phyloP scores from a whole-genome alignment of 345 rosid species.

The Lumnitzera racemosa region DNA sequence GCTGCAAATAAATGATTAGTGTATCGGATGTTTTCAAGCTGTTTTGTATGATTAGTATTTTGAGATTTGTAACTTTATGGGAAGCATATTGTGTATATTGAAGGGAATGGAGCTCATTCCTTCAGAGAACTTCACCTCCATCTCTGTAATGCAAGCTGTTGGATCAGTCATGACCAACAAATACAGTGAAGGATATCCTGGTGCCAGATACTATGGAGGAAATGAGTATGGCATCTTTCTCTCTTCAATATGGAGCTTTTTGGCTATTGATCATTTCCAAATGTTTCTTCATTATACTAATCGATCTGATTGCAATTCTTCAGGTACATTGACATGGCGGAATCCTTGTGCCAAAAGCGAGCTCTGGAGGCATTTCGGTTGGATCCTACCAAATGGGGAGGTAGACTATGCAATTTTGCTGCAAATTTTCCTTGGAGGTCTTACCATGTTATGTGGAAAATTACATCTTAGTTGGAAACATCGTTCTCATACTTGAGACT shows the following conservation, averaged over 20 bases:
- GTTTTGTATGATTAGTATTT: no score
- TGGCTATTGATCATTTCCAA: no score
- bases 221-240: conserved; percentile 57
- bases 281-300: no score
- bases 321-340: conserved; percentile 99
- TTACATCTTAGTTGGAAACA: no score
- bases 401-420: conserved; percentile 20
- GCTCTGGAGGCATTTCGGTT: conserved; percentile 89
- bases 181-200: conserved; percentile 99
- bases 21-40: no score
- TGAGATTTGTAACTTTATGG: not conserved
- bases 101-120: conserved; percentile 98
- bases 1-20: no score
- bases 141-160: conserved; percentile 98
- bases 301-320: conserved; percentile 4
- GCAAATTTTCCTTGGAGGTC: no score
- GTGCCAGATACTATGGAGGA: conserved; percentile 99
- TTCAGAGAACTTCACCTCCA: conserved; percentile 97
- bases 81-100: conserved; percentile 12
- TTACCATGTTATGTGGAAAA: no score
- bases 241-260: not conserved
- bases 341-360: conserved; percentile 87
- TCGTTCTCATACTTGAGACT: no score
- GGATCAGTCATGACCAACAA: conserved; percentile 99
- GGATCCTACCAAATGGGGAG: conserved; percentile 99